phyloP scores from a whole-genome alignment of 306 rosid genomes.

The Coriaria nepalensis region DNA sequence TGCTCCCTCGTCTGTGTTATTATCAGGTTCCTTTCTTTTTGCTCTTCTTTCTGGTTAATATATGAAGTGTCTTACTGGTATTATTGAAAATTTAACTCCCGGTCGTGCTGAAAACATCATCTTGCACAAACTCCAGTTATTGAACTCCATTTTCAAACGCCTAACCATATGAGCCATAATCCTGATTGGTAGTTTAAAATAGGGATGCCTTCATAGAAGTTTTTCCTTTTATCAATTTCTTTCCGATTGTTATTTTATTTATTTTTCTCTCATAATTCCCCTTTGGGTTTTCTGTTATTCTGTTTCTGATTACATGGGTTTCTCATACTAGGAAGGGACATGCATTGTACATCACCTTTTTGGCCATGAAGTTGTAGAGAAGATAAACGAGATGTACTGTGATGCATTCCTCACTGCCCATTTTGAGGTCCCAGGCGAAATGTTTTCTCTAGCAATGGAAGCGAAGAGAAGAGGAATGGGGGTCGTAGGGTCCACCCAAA shows the following conservation, averaged over 20 bases:
- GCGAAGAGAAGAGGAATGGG: slow-evolving; percentile 99
- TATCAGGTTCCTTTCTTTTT: slow-evolving; percentile 37
- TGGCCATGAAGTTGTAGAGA: slow-evolving; percentile 88
- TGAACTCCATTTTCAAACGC: no score
- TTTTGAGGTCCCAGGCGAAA: slow-evolving; percentile 98
- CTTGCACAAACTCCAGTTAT: no score
- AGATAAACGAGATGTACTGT: slow-evolving; percentile 79
- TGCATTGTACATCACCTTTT: slow-evolving; percentile 91
- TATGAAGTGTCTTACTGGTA: no score
- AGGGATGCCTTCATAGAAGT: no score
- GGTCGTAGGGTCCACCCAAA: slow-evolving; percentile 81
- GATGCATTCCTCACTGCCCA: slow-evolving; percentile 97
- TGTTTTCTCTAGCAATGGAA: slow-evolving; percentile 96
- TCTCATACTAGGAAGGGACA: slow-evolving; percentile 61
- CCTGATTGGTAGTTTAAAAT: no score
- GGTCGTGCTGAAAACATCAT: no score
- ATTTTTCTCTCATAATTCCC: not conserved
- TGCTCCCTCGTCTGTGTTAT: slow-evolving; percentile 68
- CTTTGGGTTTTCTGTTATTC: slow-evolving; percentile 2
- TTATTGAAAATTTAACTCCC: no score
- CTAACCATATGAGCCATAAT: no score
- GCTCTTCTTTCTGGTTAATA: slow-evolving; percentile 9
- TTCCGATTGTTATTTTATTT: not conserved
- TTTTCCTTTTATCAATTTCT: no score
- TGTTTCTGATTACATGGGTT: slow-evolving; percentile 19